These are phyloP conservation scores for Eimeria falciformis DNA, from an alignment of 169 alveolate species.

Conservation along the genomic window DNA sequence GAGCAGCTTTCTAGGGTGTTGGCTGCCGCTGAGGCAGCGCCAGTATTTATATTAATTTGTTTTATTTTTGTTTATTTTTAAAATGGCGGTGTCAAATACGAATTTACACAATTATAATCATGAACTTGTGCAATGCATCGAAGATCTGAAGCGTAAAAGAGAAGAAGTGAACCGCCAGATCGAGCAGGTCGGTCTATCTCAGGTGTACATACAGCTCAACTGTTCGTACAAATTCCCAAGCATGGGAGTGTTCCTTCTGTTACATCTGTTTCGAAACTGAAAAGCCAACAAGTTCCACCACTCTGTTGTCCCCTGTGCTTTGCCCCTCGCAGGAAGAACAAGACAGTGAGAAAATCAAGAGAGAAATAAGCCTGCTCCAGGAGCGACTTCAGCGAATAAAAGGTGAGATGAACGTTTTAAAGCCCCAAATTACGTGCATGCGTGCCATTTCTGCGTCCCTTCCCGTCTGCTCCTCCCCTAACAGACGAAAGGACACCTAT, in stretches of 20 bases:
- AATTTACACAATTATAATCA: conserved; percentile 89
- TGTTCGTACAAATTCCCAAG: neutral
- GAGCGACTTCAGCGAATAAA: conserved; percentile 88
- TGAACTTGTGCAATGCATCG: conserved; percentile 93
- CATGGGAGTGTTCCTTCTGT: neutral
- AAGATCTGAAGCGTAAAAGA: conserved; percentile 92
- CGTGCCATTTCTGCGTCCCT: too few relatives aligned
- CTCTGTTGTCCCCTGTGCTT: neutral
- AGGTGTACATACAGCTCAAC: neutral
- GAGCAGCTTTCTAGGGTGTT: too few relatives aligned
- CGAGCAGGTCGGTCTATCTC: conserved; percentile 77
- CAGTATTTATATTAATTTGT: neutral
- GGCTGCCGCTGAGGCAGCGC: too few relatives aligned
- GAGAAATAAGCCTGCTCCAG: conserved; percentile 86
- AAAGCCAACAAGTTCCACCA: neutral
- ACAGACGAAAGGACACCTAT: too few relatives aligned
- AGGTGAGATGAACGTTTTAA: conserved; percentile 20
- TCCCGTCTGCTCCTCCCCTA: too few relatives aligned
- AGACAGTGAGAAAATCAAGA: conserved; percentile 89
- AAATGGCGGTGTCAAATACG: conserved; percentile 81
- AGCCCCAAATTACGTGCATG: too few relatives aligned
- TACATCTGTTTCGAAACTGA: neutral
- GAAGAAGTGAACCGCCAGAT: conserved; percentile 91
- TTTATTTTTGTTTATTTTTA: neutral
- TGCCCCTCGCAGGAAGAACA: conserved; percentile 84